phyloP scores from a whole-genome alignment of 176 grass and related monocot genomes.

The Themeda triandra region DNA sequence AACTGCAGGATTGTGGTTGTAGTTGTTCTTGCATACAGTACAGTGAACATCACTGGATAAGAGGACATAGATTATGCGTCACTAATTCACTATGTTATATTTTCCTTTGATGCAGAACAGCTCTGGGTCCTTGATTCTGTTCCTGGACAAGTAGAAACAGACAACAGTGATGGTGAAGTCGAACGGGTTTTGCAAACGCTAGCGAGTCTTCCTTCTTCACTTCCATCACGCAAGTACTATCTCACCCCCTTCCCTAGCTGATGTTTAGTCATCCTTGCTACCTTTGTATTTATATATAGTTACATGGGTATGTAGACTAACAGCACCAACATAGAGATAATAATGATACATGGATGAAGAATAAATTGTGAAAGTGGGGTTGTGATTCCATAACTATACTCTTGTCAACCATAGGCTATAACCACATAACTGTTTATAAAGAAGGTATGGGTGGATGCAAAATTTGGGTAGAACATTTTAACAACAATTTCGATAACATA shows the following conservation, averaged over 20 bases:
- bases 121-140: constrained; percentile 97
- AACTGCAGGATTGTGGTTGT: background rate
- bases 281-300: background rate
- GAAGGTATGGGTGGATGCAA: background rate
- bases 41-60: background rate
- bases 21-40: background rate
- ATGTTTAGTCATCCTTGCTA: constrained; percentile 1
- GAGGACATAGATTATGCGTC: background rate
- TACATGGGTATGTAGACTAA: background rate
- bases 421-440: background rate
- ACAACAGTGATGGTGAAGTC: constrained; percentile 80
- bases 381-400: background rate
- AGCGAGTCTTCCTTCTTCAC: constrained; percentile 56
- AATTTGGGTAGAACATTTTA: background rate
- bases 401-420: background rate
- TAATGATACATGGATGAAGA: background rate
- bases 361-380: background rate
- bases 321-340: background rate
- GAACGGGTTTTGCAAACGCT: constrained; percentile 79
- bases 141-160: constrained; percentile 65
- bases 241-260: background rate
- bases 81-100: constrained; percentile 20
- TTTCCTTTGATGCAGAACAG: constrained; percentile 72
- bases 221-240: constrained; percentile 81
- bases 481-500: background rate